Base-by-base conservation (phyloP, 805 yeast genomes). In the Ogataea pini region DNA sequence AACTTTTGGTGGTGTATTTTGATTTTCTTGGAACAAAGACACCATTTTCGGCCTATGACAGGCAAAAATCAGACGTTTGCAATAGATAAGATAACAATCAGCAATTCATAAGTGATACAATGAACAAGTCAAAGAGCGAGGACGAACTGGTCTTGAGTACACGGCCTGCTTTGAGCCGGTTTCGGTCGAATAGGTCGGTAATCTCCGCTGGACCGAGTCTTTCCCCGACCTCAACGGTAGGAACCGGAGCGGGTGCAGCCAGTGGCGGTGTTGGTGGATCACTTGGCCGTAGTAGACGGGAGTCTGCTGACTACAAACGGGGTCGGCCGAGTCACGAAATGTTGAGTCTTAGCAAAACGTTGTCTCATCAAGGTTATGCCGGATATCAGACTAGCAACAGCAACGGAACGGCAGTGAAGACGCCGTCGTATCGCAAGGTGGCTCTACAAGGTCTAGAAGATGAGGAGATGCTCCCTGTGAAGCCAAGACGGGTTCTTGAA, bases 291-390 rank as follows among this genome's bases (percentile, higher is more conserved):
- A 12, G 36, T 14, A 9, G 42, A 28, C 36, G 40, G 10, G 47
- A 34, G 14, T 44, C 42, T 10, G 34, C 19, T 22, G 29, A 22
- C 9, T 14, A 8, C 25, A 16, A 19, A 16, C 34, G 37, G 10
- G 33, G 42, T 9, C 19, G 46, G 13, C 19, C 31, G 13, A 24
- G 32, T 12, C 49, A 58, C 19, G 55, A 57, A 3, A 17, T 52
- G 18, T 48, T 50, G 25, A 36, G 43, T 2, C 36, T 62, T 42
- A 46, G 57, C 32, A 57, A 51, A 38, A 51, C 61, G 3, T 52
- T 58, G 45, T 57, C 68, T 4, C 65, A 63, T 41, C 56, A 62
- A 2, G 63, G 63, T 0, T 43, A 52, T 19, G 57, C 37, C 14
- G 24, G 41, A 24, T 6, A 13, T 7, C 33, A 28, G 33, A 20